Conservation (phyloP, 2,329 filamentous ascomycete species). For the Fusarium sp. region DNA sequence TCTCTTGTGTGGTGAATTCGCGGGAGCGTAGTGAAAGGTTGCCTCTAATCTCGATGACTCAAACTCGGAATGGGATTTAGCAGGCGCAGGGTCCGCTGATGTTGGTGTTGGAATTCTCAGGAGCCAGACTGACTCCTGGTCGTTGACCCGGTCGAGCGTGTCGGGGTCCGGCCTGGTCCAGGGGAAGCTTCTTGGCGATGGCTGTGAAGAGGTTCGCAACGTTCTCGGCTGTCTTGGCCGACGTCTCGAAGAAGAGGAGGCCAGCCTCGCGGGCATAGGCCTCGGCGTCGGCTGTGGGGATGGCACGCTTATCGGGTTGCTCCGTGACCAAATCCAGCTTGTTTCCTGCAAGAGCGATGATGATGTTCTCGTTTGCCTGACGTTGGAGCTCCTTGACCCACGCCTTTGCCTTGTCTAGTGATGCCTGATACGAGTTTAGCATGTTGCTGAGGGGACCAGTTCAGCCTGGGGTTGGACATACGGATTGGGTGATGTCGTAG, state of each 20-base stretch:
- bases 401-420: constrained; percentile 97
- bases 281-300: constrained; percentile 89
- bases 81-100: constrained; percentile 68
- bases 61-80: constrained; percentile 51
- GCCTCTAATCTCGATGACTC: constrained; percentile 36
- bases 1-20: constrained; percentile 36
- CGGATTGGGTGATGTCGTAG: constrained; percentile 99
- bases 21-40: constrained; percentile 35
- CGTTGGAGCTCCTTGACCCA: constrained; percentile 99
- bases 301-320: constrained; percentile 94
- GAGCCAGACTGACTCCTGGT: constrained; percentile 68
- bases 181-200: constrained; percentile 96
- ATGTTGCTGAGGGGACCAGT: neutral
- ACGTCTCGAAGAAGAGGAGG: constrained; percentile 98
- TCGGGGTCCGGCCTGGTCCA: constrained; percentile 94
- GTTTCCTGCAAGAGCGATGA: constrained; percentile 97
- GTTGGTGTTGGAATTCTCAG: constrained; percentile 70
- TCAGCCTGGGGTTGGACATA: constrained; percentile 62
- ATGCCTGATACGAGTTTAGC: constrained; percentile 71
- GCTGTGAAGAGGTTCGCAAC: constrained; percentile 96
- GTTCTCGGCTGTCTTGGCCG: constrained; percentile 96
- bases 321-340: constrained; percentile 97
- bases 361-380: constrained; percentile 99
- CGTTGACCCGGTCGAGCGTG: constrained; percentile 78
- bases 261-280: constrained; percentile 94